These are phyloP conservation scores for Magnolia officinalis DNA, from an alignment of 164 flowering plant genomes.

Conservation along the genomic window DNA sequence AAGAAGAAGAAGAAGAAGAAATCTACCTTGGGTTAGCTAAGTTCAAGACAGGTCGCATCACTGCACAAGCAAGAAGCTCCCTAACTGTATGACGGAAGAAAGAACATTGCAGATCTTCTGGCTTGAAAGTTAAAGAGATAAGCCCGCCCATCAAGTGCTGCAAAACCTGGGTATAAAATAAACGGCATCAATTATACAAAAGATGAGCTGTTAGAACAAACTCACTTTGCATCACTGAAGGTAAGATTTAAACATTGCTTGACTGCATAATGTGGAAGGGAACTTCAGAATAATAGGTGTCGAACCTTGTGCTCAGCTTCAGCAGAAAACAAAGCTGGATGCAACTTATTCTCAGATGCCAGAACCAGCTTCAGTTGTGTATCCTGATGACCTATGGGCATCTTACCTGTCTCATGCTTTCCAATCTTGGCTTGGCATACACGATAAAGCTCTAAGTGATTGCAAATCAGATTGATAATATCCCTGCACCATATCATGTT, in stretches of 20 bases:
- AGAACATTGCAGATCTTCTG: slow-evolving; percentile 82
- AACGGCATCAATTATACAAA: slow-evolving; percentile 1
- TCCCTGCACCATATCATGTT: slow-evolving; percentile 59
- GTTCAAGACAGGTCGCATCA: slow-evolving; percentile 88
- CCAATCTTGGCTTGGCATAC: slow-evolving; percentile 57
- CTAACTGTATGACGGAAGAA: slow-evolving; percentile 66
- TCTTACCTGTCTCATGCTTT: slow-evolving; percentile 31
- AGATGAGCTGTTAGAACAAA: slow-evolving; percentile 5
- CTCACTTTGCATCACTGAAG: background rate
- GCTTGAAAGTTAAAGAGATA: slow-evolving; percentile 62
- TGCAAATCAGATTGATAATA: slow-evolving; percentile 57
- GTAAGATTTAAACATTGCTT: background rate
- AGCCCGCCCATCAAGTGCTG: slow-evolving; percentile 90
- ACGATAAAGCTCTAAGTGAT: slow-evolving; percentile 82
- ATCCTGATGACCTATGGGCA: slow-evolving; percentile 57
- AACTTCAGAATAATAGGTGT: background rate
- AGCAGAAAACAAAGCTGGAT: slow-evolving; percentile 90
- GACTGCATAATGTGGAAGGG: background rate
- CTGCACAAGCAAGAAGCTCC: slow-evolving; percentile 97
- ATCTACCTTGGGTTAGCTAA: slow-evolving; percentile 77
- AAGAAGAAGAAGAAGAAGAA: background rate
- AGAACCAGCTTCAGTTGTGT: slow-evolving; percentile 51
- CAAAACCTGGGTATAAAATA: slow-evolving; percentile 58
- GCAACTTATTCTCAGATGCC: slow-evolving; percentile 82
- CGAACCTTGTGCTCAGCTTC: slow-evolving; percentile 94